Evolutionary conservation across 2,329 filamentous ascomycete species (phyloP).

Genomic region (Hymenoscyphus albidus): DNA sequence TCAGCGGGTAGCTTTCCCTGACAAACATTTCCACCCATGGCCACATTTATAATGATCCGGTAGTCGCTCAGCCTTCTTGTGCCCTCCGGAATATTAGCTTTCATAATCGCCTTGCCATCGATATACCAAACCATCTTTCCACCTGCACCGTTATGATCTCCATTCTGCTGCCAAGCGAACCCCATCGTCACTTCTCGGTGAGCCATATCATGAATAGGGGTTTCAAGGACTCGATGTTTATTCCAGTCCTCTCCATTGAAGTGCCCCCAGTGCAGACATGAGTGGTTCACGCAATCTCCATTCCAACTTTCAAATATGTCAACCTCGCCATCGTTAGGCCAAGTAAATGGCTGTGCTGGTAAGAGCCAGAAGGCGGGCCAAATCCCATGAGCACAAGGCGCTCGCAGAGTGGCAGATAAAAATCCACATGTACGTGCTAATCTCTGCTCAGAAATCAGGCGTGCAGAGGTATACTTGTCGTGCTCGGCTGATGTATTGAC

Average conservation of each 20-base stretch:
- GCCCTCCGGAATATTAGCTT: conserved; percentile 47
- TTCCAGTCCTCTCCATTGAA: conserved; percentile 50
- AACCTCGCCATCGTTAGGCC: conserved; percentile 57
- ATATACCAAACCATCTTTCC: conserved; percentile 56
- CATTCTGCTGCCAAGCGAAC: conserved; percentile 53
- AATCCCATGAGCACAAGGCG: conserved; percentile 52
- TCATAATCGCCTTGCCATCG: conserved; percentile 55
- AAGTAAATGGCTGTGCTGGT: conserved; percentile 53
- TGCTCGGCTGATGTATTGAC: conserved; percentile 36
- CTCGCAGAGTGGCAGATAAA: conserved; percentile 47
- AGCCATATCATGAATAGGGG: conserved; percentile 46
- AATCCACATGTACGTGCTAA: conserved; percentile 49
- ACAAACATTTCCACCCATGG: conserved; percentile 59
- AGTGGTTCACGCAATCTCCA: conserved; percentile 50
- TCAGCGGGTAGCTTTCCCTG: conserved; percentile 47
- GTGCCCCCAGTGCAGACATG: conserved; percentile 57
- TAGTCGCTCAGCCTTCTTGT: conserved; percentile 54
- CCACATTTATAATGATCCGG: conserved; percentile 55
- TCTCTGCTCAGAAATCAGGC: conserved; percentile 50
- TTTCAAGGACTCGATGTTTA: conserved; percentile 54
- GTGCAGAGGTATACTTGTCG: conserved; percentile 50
- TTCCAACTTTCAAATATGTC: conserved; percentile 63
- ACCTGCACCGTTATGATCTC: conserved; percentile 35
- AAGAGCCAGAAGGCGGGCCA: conserved; percentile 62
- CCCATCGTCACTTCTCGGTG: conserved; percentile 48